Conservation (phyloP, 2,329 filamentous ascomycete genomes). For the Herpomyces periplanetae region DNA sequence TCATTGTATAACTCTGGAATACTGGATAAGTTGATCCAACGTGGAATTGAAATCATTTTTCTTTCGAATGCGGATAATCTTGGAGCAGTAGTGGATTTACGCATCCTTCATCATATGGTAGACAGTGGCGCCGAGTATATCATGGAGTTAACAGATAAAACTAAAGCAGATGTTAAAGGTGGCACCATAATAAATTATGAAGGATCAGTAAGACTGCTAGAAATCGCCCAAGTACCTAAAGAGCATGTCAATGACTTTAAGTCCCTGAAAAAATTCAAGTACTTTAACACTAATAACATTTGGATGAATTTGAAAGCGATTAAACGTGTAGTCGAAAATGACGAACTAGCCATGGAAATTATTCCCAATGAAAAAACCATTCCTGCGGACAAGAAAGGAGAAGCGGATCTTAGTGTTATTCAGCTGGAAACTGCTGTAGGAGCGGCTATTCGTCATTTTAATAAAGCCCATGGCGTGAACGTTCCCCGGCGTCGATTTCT, state of each 20-base stretch:
- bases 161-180: slow-evolving; percentile 99
- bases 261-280: slow-evolving; percentile 99
- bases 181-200: slow-evolving; percentile 99
- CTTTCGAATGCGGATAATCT: slow-evolving; percentile 96
- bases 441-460: slow-evolving; percentile 92
- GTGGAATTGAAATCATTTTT: slow-evolving; percentile 91
- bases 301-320: slow-evolving; percentile 94
- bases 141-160: slow-evolving; percentile 99
- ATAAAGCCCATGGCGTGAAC: slow-evolving; percentile 94
- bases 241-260: slow-evolving; percentile 99
- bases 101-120: slow-evolving; percentile 96
- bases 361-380: slow-evolving; percentile 98
- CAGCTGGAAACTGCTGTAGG: slow-evolving; percentile 96
- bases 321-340: slow-evolving; percentile 93
- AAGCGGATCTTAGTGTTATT: slow-evolving; percentile 83
- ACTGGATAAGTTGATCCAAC: slow-evolving; percentile 73
- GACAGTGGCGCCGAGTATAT: slow-evolving; percentile 92
- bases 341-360: slow-evolving; percentile 96
- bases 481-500: slow-evolving; percentile 89
- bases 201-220: slow-evolving; percentile 70
- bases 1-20: slow-evolving; percentile 97
- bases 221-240: slow-evolving; percentile 97
- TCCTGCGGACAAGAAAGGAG: slow-evolving; percentile 94
- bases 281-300: slow-evolving; percentile 99
- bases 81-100: slow-evolving; percentile 81